Evolutionary conservation across 129 eudicot genomes (phyloP).

Genomic region (Lonicera japonica): DNA sequence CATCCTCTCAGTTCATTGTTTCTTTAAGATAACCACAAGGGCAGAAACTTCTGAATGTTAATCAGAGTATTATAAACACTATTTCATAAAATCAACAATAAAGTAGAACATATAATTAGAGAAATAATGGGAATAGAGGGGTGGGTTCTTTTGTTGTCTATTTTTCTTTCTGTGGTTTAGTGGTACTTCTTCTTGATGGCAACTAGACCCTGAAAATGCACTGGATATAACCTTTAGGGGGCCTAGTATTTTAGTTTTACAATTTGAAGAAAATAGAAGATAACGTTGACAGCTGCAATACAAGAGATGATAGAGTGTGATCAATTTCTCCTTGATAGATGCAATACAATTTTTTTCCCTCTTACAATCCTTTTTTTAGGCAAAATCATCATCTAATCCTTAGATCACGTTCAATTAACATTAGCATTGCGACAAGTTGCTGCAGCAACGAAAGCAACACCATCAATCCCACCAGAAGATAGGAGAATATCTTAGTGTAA

Average conservation of each 20-base stretch:
- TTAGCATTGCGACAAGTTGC: background rate
- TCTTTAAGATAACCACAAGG: no score
- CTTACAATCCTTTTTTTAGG: background rate
- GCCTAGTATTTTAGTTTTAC: background rate
- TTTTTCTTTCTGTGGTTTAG: no score
- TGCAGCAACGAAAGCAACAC: slow-evolving; percentile 2
- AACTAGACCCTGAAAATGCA: background rate
- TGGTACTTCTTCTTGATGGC: background rate
- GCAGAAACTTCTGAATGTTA: background rate
- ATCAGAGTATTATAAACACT: background rate
- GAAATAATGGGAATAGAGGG: background rate
- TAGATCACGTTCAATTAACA: background rate
- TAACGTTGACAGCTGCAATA: background rate
- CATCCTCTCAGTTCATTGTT: background rate
- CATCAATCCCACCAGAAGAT: slow-evolving; percentile 3
- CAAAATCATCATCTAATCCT: background rate
- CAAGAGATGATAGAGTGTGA: background rate
- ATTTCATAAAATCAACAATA: background rate
- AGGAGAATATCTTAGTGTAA: background rate
- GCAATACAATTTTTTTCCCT: background rate
- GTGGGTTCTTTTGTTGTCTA: no score
- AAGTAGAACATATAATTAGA: background rate
- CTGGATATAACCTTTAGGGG: background rate
- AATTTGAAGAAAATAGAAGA: background rate
- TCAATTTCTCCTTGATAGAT: background rate